phyloP scores from a whole-genome alignment of 805 yeast genomes.

The Sugiyamaella mastotermitis region DNA sequence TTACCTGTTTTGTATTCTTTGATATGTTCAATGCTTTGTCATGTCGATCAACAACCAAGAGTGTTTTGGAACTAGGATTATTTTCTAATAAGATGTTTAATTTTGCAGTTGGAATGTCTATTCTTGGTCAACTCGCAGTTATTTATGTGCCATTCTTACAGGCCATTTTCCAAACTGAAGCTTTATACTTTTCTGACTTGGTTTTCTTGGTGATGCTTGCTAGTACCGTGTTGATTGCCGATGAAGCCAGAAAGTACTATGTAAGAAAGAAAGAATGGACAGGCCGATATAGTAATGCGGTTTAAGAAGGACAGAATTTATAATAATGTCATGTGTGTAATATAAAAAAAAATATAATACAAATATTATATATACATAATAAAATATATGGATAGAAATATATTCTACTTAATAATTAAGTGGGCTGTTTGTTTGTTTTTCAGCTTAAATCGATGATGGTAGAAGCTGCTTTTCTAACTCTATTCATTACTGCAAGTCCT shows the following conservation, averaged over 20 bases:
- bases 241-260: conserved; percentile 66
- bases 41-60: conserved; percentile 83
- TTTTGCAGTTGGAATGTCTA: conserved; percentile 80
- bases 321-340: too few species aligned
- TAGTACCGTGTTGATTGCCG: conserved; percentile 78
- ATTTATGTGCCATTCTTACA: conserved; percentile 93
- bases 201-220: conserved; percentile 55
- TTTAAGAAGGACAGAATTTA: too few species aligned
- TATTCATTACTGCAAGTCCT: conserved; percentile 93
- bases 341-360: too few species aligned
- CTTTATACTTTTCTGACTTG: conserved; percentile 67
- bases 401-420: background rate
- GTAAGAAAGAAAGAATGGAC: conserved; percentile 22
- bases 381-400: background rate
- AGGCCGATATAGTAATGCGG: conserved; percentile 19
- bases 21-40: conserved; percentile 97
- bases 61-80: conserved; percentile 76
- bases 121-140: conserved; percentile 88
- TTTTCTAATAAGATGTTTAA: conserved; percentile 84
- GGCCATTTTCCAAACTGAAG: conserved; percentile 89
- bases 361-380: too few species aligned
- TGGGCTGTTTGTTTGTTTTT: background rate
- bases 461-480: conserved; percentile 78
- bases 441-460: conserved; percentile 30
- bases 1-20: conserved; percentile 90